Conservation (phyloP, 2,329 filamentous ascomycete species). For the Exophiala phaeomuriformis region DNA sequence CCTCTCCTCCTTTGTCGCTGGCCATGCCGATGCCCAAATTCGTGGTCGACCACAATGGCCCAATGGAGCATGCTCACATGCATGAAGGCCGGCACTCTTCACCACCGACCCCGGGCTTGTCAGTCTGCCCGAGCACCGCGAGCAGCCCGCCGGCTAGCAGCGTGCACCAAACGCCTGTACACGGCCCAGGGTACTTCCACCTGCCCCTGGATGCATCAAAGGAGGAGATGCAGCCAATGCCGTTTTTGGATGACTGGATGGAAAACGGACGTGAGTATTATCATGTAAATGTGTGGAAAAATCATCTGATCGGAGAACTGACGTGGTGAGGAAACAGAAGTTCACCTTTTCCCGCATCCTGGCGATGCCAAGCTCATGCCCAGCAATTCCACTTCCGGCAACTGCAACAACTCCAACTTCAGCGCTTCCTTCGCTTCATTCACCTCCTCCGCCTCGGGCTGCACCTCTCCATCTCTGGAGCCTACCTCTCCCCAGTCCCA, state of each 20-base stretch:
- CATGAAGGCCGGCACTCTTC: conserved; percentile 49
- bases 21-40: conserved; percentile 60
- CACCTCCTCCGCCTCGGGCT: conserved; percentile 15
- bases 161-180: conserved; percentile 34
- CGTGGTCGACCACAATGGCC: conserved; percentile 21
- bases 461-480: conserved; percentile 23
- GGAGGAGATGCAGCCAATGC: conserved; percentile 24
- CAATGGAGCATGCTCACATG: conserved; percentile 26
- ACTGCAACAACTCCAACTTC: not conserved
- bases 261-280: conserved; percentile 25
- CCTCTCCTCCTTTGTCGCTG: conserved; percentile 64
- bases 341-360: conserved; percentile 28
- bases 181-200: conserved; percentile 25
- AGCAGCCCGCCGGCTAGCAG: conserved; percentile 73
- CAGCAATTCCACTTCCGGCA: conserved; percentile 12
- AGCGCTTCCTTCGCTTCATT: not conserved
- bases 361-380: conserved; percentile 27
- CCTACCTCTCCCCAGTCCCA: conserved; percentile 26
- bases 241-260: conserved; percentile 22
- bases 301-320: conserved; percentile 1
- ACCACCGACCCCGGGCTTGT: conserved; percentile 80
- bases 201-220: conserved; percentile 24
- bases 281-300: not conserved
- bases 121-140: conserved; percentile 72
- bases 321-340: conserved; percentile 18